These are phyloP conservation scores for Acanthamoeba polyphaga DNA, from an alignment of 208 protist species.

Conservation along the genomic window DNA sequence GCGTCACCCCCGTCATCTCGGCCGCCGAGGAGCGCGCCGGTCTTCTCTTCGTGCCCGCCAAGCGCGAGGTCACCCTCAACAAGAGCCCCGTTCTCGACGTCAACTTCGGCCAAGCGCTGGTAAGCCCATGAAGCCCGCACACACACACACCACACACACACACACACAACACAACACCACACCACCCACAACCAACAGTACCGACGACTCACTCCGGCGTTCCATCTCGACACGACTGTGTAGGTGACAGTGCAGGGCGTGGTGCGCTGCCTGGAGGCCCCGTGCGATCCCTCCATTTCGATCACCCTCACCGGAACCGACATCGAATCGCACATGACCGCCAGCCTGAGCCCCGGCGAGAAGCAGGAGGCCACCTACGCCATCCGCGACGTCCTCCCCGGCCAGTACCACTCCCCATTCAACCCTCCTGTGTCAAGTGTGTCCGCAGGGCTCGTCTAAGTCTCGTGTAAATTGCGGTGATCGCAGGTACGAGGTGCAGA, in stretches of 20 bases:
- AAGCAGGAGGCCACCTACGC: conserved; percentile 61
- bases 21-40: conserved; percentile 57
- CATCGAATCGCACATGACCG: conserved; percentile 13
- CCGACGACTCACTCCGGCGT: not conserved
- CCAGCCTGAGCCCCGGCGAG: conserved; percentile 31
- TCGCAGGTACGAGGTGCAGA: conserved; percentile 25
- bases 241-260: conserved; percentile 54
- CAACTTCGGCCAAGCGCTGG: conserved; percentile 69
- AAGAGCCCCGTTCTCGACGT: conserved; percentile 69
- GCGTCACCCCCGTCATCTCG: conserved; percentile 8
- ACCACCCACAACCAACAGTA: not conserved
- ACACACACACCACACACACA: not conserved
- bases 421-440: not conserved
- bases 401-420: not conserved
- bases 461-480: not conserved
- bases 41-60: conserved; percentile 61
- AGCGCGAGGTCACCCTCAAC: conserved; percentile 61
- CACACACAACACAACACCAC: too few species aligned
- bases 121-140: not conserved
- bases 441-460: too few species aligned
- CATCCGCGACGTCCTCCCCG: conserved; percentile 44
- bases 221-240: not conserved
- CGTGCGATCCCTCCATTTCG: conserved; percentile 72
- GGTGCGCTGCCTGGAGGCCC: conserved; percentile 55
- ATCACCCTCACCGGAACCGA: conserved; percentile 29